Conservation (phyloP, 2,329 filamentous ascomycete genomes). For the Colletotrichum acutatum region DNA sequence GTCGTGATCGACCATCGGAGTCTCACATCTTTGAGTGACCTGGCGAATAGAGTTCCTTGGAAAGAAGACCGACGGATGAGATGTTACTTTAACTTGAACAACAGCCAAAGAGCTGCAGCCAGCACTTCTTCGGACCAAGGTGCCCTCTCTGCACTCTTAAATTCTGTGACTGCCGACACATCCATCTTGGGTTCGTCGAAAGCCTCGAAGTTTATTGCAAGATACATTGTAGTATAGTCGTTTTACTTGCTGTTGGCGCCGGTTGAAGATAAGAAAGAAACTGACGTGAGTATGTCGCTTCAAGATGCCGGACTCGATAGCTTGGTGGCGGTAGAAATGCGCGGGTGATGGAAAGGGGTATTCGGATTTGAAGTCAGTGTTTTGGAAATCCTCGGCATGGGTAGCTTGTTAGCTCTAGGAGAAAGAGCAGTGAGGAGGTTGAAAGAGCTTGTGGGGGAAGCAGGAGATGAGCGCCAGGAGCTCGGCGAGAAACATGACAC, state of each 20-base stretch:
- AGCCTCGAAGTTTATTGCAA: background rate
- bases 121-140: slow-evolving; percentile 40
- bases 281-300: slow-evolving; percentile 7
- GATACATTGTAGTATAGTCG: slow-evolving; percentile 36
- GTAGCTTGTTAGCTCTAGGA: slow-evolving; percentile 30
- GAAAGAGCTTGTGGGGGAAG: background rate
- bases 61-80: slow-evolving; percentile 40
- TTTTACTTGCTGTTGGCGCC: slow-evolving; percentile 36
- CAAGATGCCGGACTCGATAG: slow-evolving; percentile 38
- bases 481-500: slow-evolving; percentile 3
- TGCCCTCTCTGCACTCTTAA: slow-evolving; percentile 4
- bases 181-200: background rate
- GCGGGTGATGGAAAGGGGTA: slow-evolving; percentile 38
- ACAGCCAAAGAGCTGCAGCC: background rate
- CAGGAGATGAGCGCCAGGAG: background rate
- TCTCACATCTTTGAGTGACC: slow-evolving; percentile 19
- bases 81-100: slow-evolving; percentile 36
- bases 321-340: slow-evolving; percentile 39
- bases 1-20: slow-evolving; percentile 24
- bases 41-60: slow-evolving; percentile 36
- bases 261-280: slow-evolving; percentile 35
- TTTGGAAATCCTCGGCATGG: slow-evolving; percentile 37
- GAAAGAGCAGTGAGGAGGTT: slow-evolving; percentile 15
- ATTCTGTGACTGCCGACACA: background rate
- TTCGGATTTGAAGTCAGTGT: slow-evolving; percentile 38